These are phyloP conservation scores for Aspergillus hortae DNA, from an alignment of 2,329 filamentous ascomycete genomes.

Conservation along the genomic window DNA sequence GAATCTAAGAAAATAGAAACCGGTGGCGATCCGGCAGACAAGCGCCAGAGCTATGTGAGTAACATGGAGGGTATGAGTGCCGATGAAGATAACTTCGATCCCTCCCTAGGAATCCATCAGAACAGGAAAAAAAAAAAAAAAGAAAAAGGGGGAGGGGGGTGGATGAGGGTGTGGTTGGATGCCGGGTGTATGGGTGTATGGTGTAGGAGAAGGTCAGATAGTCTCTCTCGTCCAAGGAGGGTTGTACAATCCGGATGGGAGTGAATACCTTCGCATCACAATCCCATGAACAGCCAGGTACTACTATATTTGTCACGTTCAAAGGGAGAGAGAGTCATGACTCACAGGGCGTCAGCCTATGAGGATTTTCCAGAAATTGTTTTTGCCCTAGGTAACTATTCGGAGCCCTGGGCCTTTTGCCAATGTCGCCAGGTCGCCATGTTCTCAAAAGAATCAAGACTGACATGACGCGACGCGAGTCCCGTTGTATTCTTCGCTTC, in stretches of 20 bases:
- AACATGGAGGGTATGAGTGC: conserved; percentile 12
- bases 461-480: not conserved
- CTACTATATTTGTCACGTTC: conserved; percentile 23
- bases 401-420: too few species aligned
- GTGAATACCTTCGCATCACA: conserved; percentile 14
- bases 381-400: too few species aligned
- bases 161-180: too few species aligned
- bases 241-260: conserved; percentile 21
- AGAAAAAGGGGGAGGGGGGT: not conserved
- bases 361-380: not conserved
- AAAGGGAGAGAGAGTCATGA: conserved; percentile 16
- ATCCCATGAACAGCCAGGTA: conserved; percentile 26
- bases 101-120: conserved; percentile 1
- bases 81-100: not conserved
- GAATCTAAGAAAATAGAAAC: conserved; percentile 3
- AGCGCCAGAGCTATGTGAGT: not conserved
- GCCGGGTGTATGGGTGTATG: not conserved
- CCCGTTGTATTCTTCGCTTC: not conserved
- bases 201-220: conserved; percentile 13
- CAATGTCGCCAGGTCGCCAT: too few species aligned
- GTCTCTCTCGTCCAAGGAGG: conserved; percentile 14
- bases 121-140: conserved; percentile 1
- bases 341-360: conserved; percentile 18
- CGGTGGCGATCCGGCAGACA: conserved; percentile 12
- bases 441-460: not conserved